Evolutionary conservation across 2,329 filamentous ascomycete species (phyloP), one percentile per base, ranked within the genome.

Genomic region (Chrysoporthe deuterocubensis): DNA sequence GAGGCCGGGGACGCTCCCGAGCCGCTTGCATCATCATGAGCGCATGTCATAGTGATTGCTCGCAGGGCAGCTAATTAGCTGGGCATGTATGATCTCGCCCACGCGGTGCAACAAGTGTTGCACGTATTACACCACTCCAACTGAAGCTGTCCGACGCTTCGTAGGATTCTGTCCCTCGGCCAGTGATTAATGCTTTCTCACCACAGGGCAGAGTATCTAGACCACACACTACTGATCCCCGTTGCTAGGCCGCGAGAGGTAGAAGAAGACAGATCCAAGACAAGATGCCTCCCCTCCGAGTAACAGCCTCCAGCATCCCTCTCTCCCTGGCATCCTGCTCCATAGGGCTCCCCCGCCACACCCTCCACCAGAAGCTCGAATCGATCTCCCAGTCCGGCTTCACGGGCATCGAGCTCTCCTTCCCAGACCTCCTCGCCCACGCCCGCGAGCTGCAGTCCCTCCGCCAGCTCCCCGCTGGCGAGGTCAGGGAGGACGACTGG

Each of bases 341-440:
- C 8, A 83, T 89, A 34, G 75, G 75, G 63, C 71, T 75, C 6
- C 72, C 72, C 3, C 67, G 66, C 1, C 83, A 86, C 68, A 86
- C 84, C 1, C 82, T 91, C 0, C 85, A 85, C 50, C 80, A 86
- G 56, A 90, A 89, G 71, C 81, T 91, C 13, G 78, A 84, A 56
- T 87, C 88, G 54, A 88, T 93, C 71, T 81, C 87, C n/a, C 79
- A 81, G 1, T 88, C 87, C 1, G 89, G 89, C 2, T 93, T 93
- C 76, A 79, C 83, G 13, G 90, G 84, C 16, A 89, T 94, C 68
- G 92, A 94, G 77, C 85, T 94, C 8, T 89, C 89, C 0, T 92
- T 94, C 79, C 89, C 90, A 0, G 91, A 94, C 72, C 86, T 95
- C 2, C 76, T 90, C 13, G 79, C 84, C 6, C 92, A 91, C 72